Conservation (phyloP, 345 rosid species). For the Pugionium cornutum region DNA sequence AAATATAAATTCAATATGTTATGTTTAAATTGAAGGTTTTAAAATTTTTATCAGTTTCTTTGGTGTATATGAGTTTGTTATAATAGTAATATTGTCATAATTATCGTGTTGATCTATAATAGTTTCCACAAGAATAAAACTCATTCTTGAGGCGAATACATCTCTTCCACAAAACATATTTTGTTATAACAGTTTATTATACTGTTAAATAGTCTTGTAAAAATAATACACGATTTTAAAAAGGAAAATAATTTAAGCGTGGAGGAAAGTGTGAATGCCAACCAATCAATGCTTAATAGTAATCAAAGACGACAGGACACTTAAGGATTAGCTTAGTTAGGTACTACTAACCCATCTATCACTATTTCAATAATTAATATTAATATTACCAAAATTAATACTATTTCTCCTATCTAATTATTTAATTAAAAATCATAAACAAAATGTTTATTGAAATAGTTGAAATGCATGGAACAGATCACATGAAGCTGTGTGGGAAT, state of each 20-base stretch:
- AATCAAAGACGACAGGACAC: constrained; percentile 41
- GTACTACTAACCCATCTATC: constrained; percentile 43
- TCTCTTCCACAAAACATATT: too few relatives aligned
- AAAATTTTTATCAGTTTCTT: too few relatives aligned
- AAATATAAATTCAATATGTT: too few relatives aligned
- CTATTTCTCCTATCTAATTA: constrained; percentile 7
- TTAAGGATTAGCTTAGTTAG: constrained; percentile 41
- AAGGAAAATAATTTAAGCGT: constrained; percentile 21
- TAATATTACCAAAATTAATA: constrained; percentile 23
- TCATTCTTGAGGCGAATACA: too few relatives aligned
- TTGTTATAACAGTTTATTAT: background rate
- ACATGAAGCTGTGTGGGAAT: constrained; percentile 24
- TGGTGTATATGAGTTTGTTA: too few relatives aligned
- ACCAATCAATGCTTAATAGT: constrained; percentile 33
- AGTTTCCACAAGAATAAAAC: too few relatives aligned
- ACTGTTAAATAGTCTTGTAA: constrained; percentile 20
- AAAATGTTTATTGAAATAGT: background rate
- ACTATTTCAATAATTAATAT: constrained; percentile 33
- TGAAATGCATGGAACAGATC: constrained; percentile 26
- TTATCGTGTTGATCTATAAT: too few relatives aligned
- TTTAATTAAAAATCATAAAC: background rate
- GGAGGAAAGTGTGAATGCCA: constrained; percentile 40
- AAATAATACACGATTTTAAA: constrained; percentile 27
- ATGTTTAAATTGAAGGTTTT: too few relatives aligned
- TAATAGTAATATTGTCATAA: too few relatives aligned